These are phyloP conservation scores for Oxyria digyna DNA, from an alignment of 148 eudicot species.

Conservation along the genomic window DNA sequence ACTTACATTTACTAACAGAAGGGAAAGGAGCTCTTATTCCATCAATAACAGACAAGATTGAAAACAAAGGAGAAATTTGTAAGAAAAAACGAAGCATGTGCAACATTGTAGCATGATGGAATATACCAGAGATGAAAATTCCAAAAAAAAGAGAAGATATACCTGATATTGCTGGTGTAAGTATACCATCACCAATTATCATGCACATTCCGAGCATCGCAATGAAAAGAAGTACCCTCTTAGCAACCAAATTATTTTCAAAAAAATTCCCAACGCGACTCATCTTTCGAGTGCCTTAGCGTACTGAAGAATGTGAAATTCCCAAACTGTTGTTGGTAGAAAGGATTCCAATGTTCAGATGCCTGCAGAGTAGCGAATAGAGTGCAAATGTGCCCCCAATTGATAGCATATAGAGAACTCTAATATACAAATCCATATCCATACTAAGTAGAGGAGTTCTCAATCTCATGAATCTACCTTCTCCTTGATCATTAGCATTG, in stretches of 20 bases:
- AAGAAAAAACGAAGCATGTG: neutral
- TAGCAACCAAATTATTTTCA: slow-evolving; percentile 40
- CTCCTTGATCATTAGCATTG: slow-evolving; percentile 64
- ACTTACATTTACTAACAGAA: slow-evolving; percentile 46
- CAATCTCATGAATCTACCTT: slow-evolving; percentile 36
- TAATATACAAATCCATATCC: neutral
- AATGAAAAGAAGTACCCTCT: slow-evolving; percentile 50
- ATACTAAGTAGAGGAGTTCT: neutral
- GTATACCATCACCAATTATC: slow-evolving; percentile 71
- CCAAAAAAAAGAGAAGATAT: too few species aligned
- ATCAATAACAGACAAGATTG: slow-evolving; percentile 64
- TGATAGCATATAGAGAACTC: too few species aligned
- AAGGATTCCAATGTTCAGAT: slow-evolving; percentile 46
- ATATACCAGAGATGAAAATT: too few species aligned
- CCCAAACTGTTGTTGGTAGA: slow-evolving; percentile 18
- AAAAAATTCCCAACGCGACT: slow-evolving; percentile 38
- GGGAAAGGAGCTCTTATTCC: slow-evolving; percentile 71
- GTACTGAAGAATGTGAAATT: slow-evolving; percentile 12
- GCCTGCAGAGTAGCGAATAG: slow-evolving; percentile 54
- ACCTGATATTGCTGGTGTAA: slow-evolving; percentile 81
- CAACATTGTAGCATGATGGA: neutral
- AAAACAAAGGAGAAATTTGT: slow-evolving; percentile 5
- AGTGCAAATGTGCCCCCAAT: slow-evolving; percentile 70
- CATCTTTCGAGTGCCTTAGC: slow-evolving; percentile 15
- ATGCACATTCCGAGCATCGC: slow-evolving; percentile 69